A percentile compares a stretch with the other conserved stretches of the same genome.
Conservation (phyloP, 2,329 filamentous ascomycete species). For the Hawksworthiomyces lignivorus region DNA sequence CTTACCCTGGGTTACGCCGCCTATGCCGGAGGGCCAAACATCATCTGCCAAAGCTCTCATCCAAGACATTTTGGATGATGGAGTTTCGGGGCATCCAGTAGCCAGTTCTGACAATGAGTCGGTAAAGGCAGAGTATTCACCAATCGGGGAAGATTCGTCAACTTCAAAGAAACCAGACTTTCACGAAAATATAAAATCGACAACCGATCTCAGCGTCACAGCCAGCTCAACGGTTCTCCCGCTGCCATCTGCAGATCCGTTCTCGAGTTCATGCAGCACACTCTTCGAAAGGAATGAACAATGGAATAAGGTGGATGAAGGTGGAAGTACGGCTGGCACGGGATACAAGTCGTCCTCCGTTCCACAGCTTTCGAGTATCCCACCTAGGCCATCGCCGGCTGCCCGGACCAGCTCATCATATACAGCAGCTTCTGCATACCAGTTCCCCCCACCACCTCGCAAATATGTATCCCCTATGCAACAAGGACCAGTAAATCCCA, state of each 20-base stretch:
- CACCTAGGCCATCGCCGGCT: neutral
- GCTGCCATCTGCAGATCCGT: neutral
- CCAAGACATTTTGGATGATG: slow-evolving; percentile 13
- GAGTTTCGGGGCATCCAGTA: slow-evolving; percentile 6
- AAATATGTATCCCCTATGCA: neutral
- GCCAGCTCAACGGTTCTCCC: no score
- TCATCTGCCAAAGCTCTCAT: slow-evolving; percentile 12
- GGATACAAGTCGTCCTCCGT: no score
- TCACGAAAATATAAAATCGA: no score
- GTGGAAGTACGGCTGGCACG: no score
- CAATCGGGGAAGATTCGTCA: neutral
- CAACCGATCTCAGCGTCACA: no score
- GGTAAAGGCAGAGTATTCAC: no score
- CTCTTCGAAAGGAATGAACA: slow-evolving; percentile 5
- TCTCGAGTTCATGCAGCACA: neutral
- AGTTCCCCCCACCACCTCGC: no score
- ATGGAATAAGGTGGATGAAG: slow-evolving; percentile 10
- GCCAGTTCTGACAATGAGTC: no score
- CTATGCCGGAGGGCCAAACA: slow-evolving; percentile 4
- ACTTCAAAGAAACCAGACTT: neutral
- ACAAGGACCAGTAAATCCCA: no score
- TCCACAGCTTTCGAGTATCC: no score
- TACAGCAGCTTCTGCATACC: no score
- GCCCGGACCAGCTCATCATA: no score
- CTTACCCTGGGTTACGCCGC: slow-evolving; percentile 17